phyloP scores from a whole-genome alignment of 768 basidiomycete species.

The Psilocybe azurescens region DNA sequence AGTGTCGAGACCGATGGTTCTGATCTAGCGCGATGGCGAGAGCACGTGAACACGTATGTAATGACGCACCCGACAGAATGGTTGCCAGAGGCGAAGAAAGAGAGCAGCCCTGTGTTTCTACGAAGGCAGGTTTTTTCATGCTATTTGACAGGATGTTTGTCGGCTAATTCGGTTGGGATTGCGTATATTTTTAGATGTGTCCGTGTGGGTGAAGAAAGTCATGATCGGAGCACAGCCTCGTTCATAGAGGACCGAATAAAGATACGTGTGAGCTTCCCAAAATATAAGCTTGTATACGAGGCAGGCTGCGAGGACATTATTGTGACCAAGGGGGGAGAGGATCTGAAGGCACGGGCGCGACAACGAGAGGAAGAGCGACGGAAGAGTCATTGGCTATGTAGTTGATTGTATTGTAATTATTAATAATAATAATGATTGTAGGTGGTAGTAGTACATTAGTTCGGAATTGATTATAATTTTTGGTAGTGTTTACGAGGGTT shows the following conservation, averaged over 20 bases:
- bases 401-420: constrained; percentile 2
- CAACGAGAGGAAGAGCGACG: constrained; percentile 62
- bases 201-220: constrained; percentile 37
- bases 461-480: constrained; percentile 1
- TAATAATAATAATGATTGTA: constrained; percentile 13
- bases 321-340: constrained; percentile 42
- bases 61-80: constrained; percentile 76
- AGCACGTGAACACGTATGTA: constrained; percentile 77
- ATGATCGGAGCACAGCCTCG: constrained; percentile 40
- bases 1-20: constrained; percentile 63
- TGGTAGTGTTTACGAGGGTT: constrained; percentile 18
- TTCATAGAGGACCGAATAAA: constrained; percentile 42
- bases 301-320: constrained; percentile 64
- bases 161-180: constrained; percentile 24
- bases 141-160: constrained; percentile 17
- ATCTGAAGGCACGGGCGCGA: constrained; percentile 41
- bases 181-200: constrained; percentile 58
- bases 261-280: constrained; percentile 61
- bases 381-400: constrained; percentile 31
- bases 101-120: constrained; percentile 51
- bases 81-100: constrained; percentile 50
- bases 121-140: constrained; percentile 53
- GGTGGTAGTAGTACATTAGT: neutral
- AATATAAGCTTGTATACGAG: constrained; percentile 76
- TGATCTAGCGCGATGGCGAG: constrained; percentile 65